A percentile compares a stretch with the other conserved stretches of the same genome.
Evolutionary conservation across 2,329 filamentous ascomycete species (phyloP).

Genomic region (Fusarium paranaense): DNA sequence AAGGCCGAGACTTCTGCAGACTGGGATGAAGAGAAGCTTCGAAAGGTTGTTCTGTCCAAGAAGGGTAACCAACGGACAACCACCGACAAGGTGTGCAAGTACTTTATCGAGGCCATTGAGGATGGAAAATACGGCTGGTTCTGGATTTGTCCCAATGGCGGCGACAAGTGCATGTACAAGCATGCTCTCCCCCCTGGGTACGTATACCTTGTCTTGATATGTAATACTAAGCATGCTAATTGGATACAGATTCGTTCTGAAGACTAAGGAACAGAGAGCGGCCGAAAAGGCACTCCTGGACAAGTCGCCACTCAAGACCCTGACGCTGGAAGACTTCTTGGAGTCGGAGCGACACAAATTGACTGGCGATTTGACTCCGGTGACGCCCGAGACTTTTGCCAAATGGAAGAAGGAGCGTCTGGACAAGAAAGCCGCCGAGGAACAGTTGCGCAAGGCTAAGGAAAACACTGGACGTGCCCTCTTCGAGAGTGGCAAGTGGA

Average conservation of each 20-base stretch:
- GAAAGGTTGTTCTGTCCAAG: conserved; percentile 91
- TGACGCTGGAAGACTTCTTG: conserved; percentile 97
- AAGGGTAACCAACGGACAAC: conserved; percentile 96
- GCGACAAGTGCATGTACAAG: conserved; percentile 98
- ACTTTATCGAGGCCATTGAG: conserved; percentile 95
- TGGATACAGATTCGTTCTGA: conserved; percentile 82
- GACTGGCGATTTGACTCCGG: conserved; percentile 89
- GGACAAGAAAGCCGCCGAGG: conserved; percentile 95
- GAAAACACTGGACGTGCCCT: conserved; percentile 94
- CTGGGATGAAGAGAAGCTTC: conserved; percentile 97
- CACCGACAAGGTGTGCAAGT: conserved; percentile 99
- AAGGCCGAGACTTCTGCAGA: conserved; percentile 93
- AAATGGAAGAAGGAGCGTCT: conserved; percentile 97
- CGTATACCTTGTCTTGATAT: conserved; percentile 51
- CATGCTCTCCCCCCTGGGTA: conserved; percentile 95
- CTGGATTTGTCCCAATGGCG: conserved; percentile 96
- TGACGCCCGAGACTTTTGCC: conserved; percentile 91
- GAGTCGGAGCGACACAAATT: conserved; percentile 97
- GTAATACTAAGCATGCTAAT: conserved; percentile 37
- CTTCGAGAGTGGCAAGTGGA: conserved; percentile 97
- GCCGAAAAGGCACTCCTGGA: conserved; percentile 96
- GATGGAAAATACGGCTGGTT: conserved; percentile 99
- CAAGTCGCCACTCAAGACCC: conserved; percentile 92
- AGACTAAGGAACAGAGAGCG: conserved; percentile 96
- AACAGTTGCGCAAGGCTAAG: conserved; percentile 89